These are phyloP conservation scores for Aspergillus oerlinghausenensis DNA, from an alignment of 2,329 filamentous ascomycete genomes.

Conservation along the genomic window DNA sequence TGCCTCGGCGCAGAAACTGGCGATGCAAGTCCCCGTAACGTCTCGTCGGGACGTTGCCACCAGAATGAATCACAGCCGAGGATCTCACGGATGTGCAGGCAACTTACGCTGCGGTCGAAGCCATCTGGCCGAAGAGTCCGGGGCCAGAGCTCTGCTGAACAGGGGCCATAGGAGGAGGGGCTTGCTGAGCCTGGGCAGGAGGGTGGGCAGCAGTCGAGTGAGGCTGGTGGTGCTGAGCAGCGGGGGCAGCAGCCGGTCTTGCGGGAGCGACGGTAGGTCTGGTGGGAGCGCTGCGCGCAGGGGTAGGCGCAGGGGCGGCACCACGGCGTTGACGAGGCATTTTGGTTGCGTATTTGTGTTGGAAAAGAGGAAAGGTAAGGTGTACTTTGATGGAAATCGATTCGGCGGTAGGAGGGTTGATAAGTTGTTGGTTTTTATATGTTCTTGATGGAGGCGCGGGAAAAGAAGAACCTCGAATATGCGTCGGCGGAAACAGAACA, in stretches of 20 bases:
- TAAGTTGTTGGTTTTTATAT: slow-evolving; percentile 11
- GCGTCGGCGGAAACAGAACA: slow-evolving; percentile 21
- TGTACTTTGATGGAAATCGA: slow-evolving; percentile 16
- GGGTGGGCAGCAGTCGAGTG: slow-evolving; percentile 61
- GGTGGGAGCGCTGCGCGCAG: slow-evolving; percentile 54
- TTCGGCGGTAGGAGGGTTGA: slow-evolving; percentile 5
- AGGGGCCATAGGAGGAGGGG: slow-evolving; percentile 45
- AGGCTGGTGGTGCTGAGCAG: slow-evolving; percentile 58
- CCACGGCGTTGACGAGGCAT: slow-evolving; percentile 78
- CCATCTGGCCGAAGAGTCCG: slow-evolving; percentile 94
- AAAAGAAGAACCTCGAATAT: slow-evolving; percentile 20
- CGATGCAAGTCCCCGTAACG: background rate
- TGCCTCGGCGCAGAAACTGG: background rate
- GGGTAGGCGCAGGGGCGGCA: slow-evolving; percentile 48
- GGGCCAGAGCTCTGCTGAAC: slow-evolving; percentile 59
- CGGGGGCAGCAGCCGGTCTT: slow-evolving; percentile 49
- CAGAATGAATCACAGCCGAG: background rate
- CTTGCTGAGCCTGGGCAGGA: slow-evolving; percentile 44
- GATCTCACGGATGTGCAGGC: background rate
- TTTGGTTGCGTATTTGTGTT: slow-evolving; percentile 28
- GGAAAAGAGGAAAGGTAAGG: slow-evolving; percentile 18
- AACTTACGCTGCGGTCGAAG: slow-evolving; percentile 92
- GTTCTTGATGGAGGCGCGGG: background rate
- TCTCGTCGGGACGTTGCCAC: background rate
- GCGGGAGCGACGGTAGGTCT: slow-evolving; percentile 62